A percentile compares a stretch with the other conserved stretches of the same genome.
Evolutionary conservation across 371 early-diverging fungal genomes (phyloP).

Genomic region (Mucor indicus): DNA sequence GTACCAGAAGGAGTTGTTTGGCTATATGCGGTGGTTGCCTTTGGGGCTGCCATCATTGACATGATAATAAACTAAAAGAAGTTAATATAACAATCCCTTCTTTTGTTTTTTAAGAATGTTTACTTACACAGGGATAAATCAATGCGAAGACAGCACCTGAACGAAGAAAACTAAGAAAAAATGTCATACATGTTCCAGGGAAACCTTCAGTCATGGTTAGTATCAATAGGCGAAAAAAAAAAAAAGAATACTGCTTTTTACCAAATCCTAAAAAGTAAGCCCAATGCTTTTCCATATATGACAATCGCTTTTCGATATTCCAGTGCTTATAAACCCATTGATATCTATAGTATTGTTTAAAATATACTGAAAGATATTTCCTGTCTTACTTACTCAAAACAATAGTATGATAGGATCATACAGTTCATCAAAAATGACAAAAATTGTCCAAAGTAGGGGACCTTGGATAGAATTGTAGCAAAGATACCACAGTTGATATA

Average conservation of each 20-base stretch:
- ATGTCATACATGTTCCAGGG: constrained; percentile 40
- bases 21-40: constrained; percentile 25
- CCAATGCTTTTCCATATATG: constrained; percentile 53
- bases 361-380: neutral
- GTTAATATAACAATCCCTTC: neutral
- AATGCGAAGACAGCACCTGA: constrained; percentile 48
- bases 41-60: constrained; percentile 47
- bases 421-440: constrained; percentile 44
- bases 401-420: constrained; percentile 43
- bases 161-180: constrained; percentile 44
- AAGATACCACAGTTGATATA: constrained; percentile 41
- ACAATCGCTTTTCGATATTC: constrained; percentile 48
- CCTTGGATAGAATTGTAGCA: constrained; percentile 20
- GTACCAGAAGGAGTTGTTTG: constrained; percentile 27
- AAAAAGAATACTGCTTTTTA: constrained; percentile 9
- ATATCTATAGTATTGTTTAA: constrained; percentile 30
- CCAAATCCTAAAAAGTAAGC: constrained; percentile 56
- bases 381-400: constrained; percentile 32
- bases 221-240: neutral
- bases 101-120: neutral
- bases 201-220: too few relatives aligned
- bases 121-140: constrained; percentile 49
- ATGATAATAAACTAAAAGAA: constrained; percentile 44
- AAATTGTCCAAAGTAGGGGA: constrained; percentile 37
- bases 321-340: constrained; percentile 51